Percentiles rank a stretch among this genome's conserved stretches.
These are phyloP conservation scores for Phaeophleospora eucalypticola DNA, from an alignment of 2,329 filamentous ascomycete species.

Conservation along the genomic window DNA sequence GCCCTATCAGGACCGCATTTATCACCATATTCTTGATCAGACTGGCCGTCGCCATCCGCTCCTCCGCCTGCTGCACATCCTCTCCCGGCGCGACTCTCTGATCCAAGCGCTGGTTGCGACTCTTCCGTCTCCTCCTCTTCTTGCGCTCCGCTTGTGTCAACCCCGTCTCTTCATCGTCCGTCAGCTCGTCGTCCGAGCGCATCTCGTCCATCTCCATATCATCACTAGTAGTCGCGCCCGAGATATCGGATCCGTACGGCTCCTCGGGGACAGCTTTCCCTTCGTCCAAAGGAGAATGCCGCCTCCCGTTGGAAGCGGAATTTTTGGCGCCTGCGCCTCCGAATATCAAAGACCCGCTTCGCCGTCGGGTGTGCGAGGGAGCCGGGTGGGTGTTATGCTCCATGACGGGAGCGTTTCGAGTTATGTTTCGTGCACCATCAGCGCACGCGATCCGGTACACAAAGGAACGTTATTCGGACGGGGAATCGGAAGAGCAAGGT, in stretches of 20 bases:
- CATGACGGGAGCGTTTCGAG: constrained; percentile 6
- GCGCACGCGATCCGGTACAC: no score
- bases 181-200: constrained; percentile 13
- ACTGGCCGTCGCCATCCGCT: constrained; percentile 62
- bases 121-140: constrained; percentile 59
- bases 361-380: constrained; percentile 4
- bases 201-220: constrained; percentile 21
- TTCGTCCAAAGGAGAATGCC: background rate
- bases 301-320: background rate
- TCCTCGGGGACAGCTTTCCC: constrained; percentile 1
- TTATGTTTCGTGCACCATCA: background rate
- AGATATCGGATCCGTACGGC: constrained; percentile 5
- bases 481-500: no score
- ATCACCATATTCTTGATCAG: constrained; percentile 65
- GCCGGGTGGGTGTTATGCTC: constrained; percentile 1
- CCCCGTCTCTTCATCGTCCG: constrained; percentile 79
- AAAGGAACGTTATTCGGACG: no score
- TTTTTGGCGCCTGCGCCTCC: background rate
- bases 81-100: constrained; percentile 60
- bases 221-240: constrained; percentile 4
- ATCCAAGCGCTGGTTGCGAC: constrained; percentile 64
- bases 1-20: constrained; percentile 74
- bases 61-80: constrained; percentile 60
- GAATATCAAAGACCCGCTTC: constrained; percentile 6
- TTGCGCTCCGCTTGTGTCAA: constrained; percentile 66